Base-by-base conservation (phyloP, 2,329 filamentous ascomycete genomes). In the Penicillium sp. region DNA sequence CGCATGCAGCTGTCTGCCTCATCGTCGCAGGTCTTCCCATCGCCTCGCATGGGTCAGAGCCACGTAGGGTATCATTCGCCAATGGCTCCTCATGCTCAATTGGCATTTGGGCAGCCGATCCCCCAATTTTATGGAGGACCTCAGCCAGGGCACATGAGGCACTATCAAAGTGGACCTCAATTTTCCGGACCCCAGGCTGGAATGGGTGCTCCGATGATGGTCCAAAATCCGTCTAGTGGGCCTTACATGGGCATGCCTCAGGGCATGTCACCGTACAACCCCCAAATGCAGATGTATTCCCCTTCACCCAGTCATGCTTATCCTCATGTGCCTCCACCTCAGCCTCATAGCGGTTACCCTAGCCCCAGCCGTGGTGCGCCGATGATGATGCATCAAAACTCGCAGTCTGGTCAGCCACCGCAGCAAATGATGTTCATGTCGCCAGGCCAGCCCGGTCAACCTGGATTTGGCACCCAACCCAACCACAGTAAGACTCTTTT, bases 351-450 rank as follows among this genome's bases (percentile, higher is more conserved):
- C 38, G 88, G 89, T 12, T 95, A 88, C 63, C 87, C 89, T n/a
- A 96, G 91, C 65, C 91, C 91, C 1, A 84, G 88, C 48, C 82
- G 90, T 41, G 83, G 84, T 18, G 88, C 93, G 9, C 85, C 88
- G 2, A 89, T 94, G 84, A 97, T 97, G 91, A 87, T 85, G 61
- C 90, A 90, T 57, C 89, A 95, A 71, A 88, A 88, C 47, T 96
- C 90, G 27, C 91, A 96, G 63, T 90, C 95, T 67, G 90, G 90
- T 36, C 89, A 94, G 65, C 76, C 76, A 48, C 75, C 76, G 41
- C 74, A 82, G 74, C 61, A 81, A 76, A 72, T 90, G 80, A 75
- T 86, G 80, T 78, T 75, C 54, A 88, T 90, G 84, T 86, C 84
- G 64, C 85, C 86, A 34, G 81, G 82, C 57, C 86, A 86, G 56